Evolutionary conservation across 257 asterid genomes (phyloP).

Genomic region (Solanum sitiens): DNA sequence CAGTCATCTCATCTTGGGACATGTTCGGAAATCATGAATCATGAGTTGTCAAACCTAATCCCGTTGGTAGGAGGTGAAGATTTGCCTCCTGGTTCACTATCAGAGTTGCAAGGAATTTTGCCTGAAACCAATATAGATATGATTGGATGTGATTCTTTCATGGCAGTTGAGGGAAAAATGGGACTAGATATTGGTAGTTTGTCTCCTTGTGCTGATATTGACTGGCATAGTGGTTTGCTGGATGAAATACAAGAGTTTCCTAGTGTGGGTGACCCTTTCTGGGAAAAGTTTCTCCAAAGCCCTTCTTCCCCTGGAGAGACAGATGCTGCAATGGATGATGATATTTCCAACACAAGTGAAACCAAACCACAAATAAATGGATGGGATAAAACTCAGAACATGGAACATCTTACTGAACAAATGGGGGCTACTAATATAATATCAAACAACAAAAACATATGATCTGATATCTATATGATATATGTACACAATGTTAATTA

Average conservation of each 20-base stretch:
- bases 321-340: slow-evolving; percentile 28
- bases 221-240: slow-evolving; percentile 52
- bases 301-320: slow-evolving; percentile 38
- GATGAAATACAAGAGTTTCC: slow-evolving; percentile 70
- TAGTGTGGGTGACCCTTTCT: slow-evolving; percentile 55
- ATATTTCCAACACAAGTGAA: slow-evolving; percentile 27
- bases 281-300: slow-evolving; percentile 77
- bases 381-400: slow-evolving; percentile 43
- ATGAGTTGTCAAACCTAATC: slow-evolving; percentile 11
- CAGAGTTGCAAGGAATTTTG: slow-evolving; percentile 32
- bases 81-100: slow-evolving; percentile 23
- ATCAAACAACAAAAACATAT: slow-evolving; percentile 35
- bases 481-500: not conserved
- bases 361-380: slow-evolving; percentile 30
- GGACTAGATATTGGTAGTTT: slow-evolving; percentile 39
- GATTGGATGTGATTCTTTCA: slow-evolving; percentile 23
- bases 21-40: slow-evolving; percentile 15
- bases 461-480: not conserved
- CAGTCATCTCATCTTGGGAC: slow-evolving; percentile 23
- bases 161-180: slow-evolving; percentile 21
- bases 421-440: slow-evolving; percentile 80
- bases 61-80: slow-evolving; percentile 25
- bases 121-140: slow-evolving; percentile 28
- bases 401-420: slow-evolving; percentile 75
- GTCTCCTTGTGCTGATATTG: slow-evolving; percentile 38